Evolutionary conservation across 495 filamentous ascomycete genomes (phyloP).

Genomic region (Neurospora hispaniola): DNA sequence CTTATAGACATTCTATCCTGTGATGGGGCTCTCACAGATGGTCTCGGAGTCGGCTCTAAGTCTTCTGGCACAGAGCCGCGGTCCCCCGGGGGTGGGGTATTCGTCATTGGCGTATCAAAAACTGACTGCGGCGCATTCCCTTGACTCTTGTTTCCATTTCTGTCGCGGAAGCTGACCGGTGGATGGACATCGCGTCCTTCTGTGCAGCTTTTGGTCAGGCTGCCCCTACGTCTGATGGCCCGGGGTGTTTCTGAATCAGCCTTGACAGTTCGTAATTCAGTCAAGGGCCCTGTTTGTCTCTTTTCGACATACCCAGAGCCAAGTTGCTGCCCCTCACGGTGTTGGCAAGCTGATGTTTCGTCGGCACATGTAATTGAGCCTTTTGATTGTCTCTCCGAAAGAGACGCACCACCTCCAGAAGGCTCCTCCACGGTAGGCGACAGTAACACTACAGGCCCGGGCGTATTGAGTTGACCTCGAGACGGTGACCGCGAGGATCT

Average conservation of each 20-base stretch:
- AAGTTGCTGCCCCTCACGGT: background rate
- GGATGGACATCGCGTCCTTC: background rate
- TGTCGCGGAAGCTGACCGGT: background rate
- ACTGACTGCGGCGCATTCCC: background rate
- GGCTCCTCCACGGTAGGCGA: constrained; percentile 27
- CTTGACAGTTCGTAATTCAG: background rate
- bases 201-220: background rate
- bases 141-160: background rate
- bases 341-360: background rate
- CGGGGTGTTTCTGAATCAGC: background rate
- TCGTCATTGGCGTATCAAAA: background rate
- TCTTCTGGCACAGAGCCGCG: background rate
- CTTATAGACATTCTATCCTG: background rate
- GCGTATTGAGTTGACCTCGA: background rate
- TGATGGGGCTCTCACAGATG: background rate
- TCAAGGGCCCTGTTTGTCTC: background rate
- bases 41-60: background rate
- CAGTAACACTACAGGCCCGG: constrained; percentile 13
- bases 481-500: constrained; percentile 12
- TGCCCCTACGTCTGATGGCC: background rate
- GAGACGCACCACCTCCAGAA: background rate
- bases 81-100: background rate
- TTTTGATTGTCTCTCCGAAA: background rate
- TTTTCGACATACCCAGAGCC: background rate
- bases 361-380: background rate